Conservation (phyloP, 2,329 filamentous ascomycete species). For the Colletotrichum sublineola region DNA sequence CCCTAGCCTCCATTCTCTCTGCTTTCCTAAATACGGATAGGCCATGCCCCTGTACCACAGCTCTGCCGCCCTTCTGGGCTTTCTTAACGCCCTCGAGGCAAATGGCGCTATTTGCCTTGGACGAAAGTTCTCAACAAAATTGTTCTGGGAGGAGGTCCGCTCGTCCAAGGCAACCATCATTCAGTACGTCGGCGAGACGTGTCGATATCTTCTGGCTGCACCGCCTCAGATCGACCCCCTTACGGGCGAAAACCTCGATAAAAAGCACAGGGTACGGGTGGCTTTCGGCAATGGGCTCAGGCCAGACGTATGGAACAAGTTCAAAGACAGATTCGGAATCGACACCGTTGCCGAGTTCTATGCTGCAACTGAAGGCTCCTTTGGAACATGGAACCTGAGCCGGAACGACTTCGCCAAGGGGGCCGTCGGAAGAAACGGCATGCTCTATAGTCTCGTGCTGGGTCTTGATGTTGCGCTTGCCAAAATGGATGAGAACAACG, state of each 20-base stretch:
- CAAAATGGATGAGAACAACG: conserved; percentile 78
- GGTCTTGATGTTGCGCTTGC: conserved; percentile 69
- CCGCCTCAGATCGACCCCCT: conserved; percentile 71
- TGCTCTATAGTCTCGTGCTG: conserved; percentile 69
- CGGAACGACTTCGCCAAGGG: conserved; percentile 81
- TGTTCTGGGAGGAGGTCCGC: conserved; percentile 84
- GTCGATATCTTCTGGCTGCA: conserved; percentile 82
- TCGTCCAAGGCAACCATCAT: conserved; percentile 78
- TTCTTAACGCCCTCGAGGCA: conserved; percentile 69
- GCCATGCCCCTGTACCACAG: conserved; percentile 93
- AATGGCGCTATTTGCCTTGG: conserved; percentile 79
- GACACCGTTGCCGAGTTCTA: conserved; percentile 84
- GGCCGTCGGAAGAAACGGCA: conserved; percentile 81
- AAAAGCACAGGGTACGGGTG: conserved; percentile 77
- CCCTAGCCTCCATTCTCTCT: conserved; percentile 5
- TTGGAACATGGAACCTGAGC: conserved; percentile 79
- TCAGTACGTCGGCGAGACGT: conserved; percentile 91
- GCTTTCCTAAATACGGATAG: conserved; percentile 53
- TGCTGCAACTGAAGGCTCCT: conserved; percentile 79
- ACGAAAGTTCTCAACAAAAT: conserved; percentile 81
- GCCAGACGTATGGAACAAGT: conserved; percentile 86
- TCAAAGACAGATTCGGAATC: conserved; percentile 85
- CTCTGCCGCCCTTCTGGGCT: conserved; percentile 79
- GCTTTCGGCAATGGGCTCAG: conserved; percentile 89
- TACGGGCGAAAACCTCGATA: conserved; percentile 78